Percentiles rank a stretch among this genome's conserved stretches.
These are phyloP conservation scores for Trichoderma breve DNA, from an alignment of 2,329 filamentous ascomycete species.

Conservation along the genomic window DNA sequence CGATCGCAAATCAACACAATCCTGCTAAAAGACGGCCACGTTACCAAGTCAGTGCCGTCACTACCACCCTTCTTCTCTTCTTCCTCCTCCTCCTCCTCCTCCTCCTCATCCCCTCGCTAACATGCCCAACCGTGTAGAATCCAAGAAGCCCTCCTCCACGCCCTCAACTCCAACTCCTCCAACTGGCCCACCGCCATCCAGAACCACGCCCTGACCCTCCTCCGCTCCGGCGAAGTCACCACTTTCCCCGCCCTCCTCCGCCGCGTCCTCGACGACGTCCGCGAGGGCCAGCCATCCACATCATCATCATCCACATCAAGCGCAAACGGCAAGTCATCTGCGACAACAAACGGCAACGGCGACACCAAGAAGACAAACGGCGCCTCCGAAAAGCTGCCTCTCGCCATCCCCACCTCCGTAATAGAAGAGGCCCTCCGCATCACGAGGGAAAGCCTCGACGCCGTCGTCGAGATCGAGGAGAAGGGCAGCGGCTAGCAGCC, in stretches of 20 bases:
- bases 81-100: neutral
- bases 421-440: conserved; percentile 61
- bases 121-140: conserved; percentile 45
- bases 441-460: conserved; percentile 57
- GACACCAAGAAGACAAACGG: conserved; percentile 32
- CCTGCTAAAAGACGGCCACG: conserved; percentile 58
- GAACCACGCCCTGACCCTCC: conserved; percentile 57
- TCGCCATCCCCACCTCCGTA: conserved; percentile 59
- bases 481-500: conserved; percentile 23
- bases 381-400: conserved; percentile 33
- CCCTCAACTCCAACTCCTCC: conserved; percentile 55
- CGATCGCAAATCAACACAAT: conserved; percentile 61
- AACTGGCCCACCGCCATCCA: conserved; percentile 65
- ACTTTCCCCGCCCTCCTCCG: conserved; percentile 61
- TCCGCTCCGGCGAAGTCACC: conserved; percentile 58
- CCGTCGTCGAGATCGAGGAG: conserved; percentile 42
- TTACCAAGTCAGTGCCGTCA: conserved; percentile 50
- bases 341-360: conserved; percentile 32
- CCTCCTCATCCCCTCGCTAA: neutral
- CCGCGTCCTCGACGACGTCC: conserved; percentile 61
- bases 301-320: conserved; percentile 24
- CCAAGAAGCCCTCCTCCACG: conserved; percentile 62
- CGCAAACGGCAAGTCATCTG: conserved; percentile 34
- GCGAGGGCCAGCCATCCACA: conserved; percentile 42
- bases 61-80: too few species aligned